Evolutionary conservation across 768 basidiomycete species (phyloP), one percentile per base, ranked within the genome.

Genomic region (Pleurotus citrinopileatus): DNA sequence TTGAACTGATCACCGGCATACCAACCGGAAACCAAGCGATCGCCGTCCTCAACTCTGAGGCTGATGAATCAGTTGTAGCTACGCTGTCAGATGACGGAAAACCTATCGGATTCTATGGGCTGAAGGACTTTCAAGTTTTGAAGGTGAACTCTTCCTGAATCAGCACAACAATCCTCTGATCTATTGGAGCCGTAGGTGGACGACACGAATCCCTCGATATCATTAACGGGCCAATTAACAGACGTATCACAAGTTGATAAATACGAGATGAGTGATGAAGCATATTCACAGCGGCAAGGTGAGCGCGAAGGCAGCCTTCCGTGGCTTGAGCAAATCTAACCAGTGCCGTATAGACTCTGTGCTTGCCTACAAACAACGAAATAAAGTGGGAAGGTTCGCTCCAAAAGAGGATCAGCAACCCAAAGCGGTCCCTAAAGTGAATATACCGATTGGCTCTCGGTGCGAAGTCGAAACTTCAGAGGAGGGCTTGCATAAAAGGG

Each of bases 1-100:
- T 98, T 26, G 91, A 94, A 65, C 79, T 85, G 53, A 82, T 97
- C 61, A 98, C 96, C n/a, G 96, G 96, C 20, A 88, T 98, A 47
- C 84, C 90, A 1, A 77, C 79, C 2, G 73, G 73, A 48, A 86
- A 87, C 58, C 96, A 98, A 64, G 57, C 67, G 1, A 80, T 98
- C 42, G 69, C 78, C 0, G 66, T 97, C 7, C 76, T 81, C 28
- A 78, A 83, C 3, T 79, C 84, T 2, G 80, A 85, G 44, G 74
- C 71, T 8, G 81, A 83, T 55, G 63, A 70, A 1, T 68, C 72
- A 34, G 70, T 81, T 7, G 61, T 89, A 10, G 79, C 75, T 3
- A 65, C 73, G 3, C 73, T 98, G 13, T 73, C 79, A 3, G 87
- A 96, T 57, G 88, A 91, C 57, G 63, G 71, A 2, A 80, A 80